Evolutionary conservation across 2,329 filamentous ascomycete genomes (phyloP), one percentile per base, ranked within the genome.

Genomic region (Ploettnerulaceae sp.): DNA sequence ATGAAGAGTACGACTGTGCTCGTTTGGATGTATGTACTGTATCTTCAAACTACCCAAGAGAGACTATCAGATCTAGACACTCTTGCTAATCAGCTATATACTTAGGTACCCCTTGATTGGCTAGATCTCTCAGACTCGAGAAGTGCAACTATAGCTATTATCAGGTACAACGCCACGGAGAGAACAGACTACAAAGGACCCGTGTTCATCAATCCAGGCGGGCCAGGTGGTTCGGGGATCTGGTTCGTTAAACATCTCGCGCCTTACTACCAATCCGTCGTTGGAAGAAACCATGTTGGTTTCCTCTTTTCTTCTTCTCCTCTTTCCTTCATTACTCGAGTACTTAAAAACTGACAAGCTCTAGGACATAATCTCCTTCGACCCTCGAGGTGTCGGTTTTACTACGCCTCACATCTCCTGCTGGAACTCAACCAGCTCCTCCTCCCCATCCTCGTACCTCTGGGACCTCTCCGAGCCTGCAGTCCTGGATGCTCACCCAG

Each of bases 311-410:
- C 7, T 25, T n/a, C 11, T n/a, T 12, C 22, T 14, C 33, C 15
- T 8, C 18, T 17, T 32, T 15, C 12, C 3, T 15, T 8, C n/a
- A n/a, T n/a, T n/a, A n/a, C n/a, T n/a, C n/a, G n/a, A n/a, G 1
- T 7, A 4, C 9, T n/a, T 25, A 9, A 22, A 38, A n/a, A 26
- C 39, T 45, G 8, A 69, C 63, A 34, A 17, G 2, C 2, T 15
- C n/a, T n/a, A 72, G 60, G 73, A 77, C 37, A 65, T 77, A 2
- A 67, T 77, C 46, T 68, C 69, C 32, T 76, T 73, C 42, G 73
- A 77, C 40, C 73, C 73, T 1, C 67, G 74, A 17, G 74, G 74
- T 15, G 61, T 69, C 65, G 47, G 73, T 4, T 67, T 69, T 3
- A 73, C 73, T 1, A 63, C 69, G 0, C 74, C 74, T 0, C 58